Base-by-base conservation (phyloP, 2,329 filamentous ascomycete species). In the Boeremia exigua region DNA sequence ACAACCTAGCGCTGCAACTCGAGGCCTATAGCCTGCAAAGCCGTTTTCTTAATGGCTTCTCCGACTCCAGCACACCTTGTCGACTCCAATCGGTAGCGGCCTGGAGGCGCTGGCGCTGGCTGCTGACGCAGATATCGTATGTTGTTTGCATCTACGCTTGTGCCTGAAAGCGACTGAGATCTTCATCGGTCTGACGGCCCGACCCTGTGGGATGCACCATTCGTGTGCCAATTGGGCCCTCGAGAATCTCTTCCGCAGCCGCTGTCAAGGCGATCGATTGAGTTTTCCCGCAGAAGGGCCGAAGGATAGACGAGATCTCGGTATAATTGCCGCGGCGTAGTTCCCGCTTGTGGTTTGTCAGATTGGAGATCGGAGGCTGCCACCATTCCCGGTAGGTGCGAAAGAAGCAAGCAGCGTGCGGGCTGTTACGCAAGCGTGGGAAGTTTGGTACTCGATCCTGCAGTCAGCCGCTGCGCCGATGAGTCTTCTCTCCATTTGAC, bases 401-500 rank as follows among this genome's bases (percentile, higher is more conserved):
- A 49, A 25, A 55, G 45, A 55, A 46, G 52, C n/a, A 55, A 55
- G 3, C 33, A 27, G 8, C n/a, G 2, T 25, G 17, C 19, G 15
- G 7, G 40, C 4, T 15, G 33, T 45, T 17, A 28, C n/a, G 25
- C 52, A 46, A 34, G 23, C n/a, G 15, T 29, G 14, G 34, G 2
- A 28, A 40, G 19, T 36, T n/a, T 46, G 46, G 27, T 48, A 46
- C 39, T 45, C 46, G 52, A 55, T 55, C 52, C 46, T 55, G 52
- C 52, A 46, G 33, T 36, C 12, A 44, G 28, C 51, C 51, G 51
- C 17, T 34, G 39, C 42, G 19, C 30, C 32, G 45, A 48, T 55
- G 12, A 23, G 17, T 34, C 27, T 36, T 27, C 17, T n/a, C 42
- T 37, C 44, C 25, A 28, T 38, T 25, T 29, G 46, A 49, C 33